Conservation (phyloP, 768 basidiomycete genomes). For the Termitomyces sp. region DNA sequence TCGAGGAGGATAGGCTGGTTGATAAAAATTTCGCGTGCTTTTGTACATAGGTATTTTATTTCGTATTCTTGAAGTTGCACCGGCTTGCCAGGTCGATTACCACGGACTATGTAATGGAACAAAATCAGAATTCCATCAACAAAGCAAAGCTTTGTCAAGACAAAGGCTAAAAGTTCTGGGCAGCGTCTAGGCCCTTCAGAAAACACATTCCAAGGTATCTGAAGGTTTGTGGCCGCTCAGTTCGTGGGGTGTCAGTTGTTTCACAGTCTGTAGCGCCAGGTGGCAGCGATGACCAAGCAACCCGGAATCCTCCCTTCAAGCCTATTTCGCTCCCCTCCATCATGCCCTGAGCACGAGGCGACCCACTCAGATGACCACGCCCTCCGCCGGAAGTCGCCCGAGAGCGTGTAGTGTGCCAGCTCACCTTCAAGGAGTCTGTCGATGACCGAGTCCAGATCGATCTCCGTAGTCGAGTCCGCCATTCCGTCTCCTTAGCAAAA, state of each 20-base stretch:
- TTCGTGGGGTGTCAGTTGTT: not conserved
- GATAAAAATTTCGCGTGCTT: constrained; percentile 98
- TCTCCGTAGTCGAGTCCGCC: constrained; percentile 84
- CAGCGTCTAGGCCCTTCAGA: not conserved
- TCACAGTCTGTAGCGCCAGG: constrained; percentile 5
- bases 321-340: not conserved
- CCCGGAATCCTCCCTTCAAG: not conserved
- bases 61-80: constrained; percentile 98
- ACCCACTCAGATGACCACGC: not conserved
- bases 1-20: constrained; percentile 97
- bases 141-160: constrained; percentile 1
- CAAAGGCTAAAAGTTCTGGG: not conserved
- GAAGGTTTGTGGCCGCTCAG: not conserved
- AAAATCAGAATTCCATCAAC: constrained; percentile 10
- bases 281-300: constrained; percentile 9
- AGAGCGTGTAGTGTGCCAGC: constrained; percentile 23
- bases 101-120: constrained; percentile 65
- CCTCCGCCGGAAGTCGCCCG: not conserved
- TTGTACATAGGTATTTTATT: constrained; percentile 98
- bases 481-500: constrained; percentile 31
- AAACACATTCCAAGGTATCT: not conserved
- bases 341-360: not conserved
- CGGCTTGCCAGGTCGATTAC: constrained; percentile 97
- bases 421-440: constrained; percentile 96
- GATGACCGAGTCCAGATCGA: constrained; percentile 99